Conservation (phyloP, 768 basidiomycete genomes). For the Cyclocybe cylindracea region DNA sequence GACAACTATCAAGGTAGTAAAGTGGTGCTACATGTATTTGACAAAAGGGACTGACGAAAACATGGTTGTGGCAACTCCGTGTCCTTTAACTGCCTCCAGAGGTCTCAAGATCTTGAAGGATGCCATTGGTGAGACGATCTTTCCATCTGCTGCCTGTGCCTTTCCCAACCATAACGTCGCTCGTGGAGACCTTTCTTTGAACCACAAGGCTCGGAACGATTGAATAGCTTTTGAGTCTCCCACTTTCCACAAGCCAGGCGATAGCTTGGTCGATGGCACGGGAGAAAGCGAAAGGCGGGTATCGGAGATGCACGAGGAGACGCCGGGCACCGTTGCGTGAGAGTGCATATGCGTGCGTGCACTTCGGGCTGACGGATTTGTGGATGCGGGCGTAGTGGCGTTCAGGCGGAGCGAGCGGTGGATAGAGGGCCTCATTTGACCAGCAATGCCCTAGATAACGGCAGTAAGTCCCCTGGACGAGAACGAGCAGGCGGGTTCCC, state of each 20-base stretch:
- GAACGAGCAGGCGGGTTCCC: conserved; percentile 12
- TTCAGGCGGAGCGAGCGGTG: conserved; percentile 31
- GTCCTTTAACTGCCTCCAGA: background rate
- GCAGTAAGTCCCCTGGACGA: background rate
- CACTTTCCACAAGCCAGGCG: conserved; percentile 62
- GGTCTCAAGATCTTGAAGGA: conserved; percentile 30
- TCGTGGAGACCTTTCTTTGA: conserved; percentile 58
- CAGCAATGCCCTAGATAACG: conserved; percentile 69
- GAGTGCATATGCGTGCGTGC: conserved; percentile 73
- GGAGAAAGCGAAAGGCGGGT: conserved; percentile 74
- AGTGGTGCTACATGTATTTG: too few relatives aligned
- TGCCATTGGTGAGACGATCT: conserved; percentile 47
- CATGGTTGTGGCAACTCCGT: background rate
- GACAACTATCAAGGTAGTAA: too few relatives aligned
- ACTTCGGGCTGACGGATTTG: conserved; percentile 62
- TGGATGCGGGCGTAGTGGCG: conserved; percentile 38
- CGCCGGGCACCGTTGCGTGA: conserved; percentile 60
- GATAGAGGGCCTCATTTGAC: conserved; percentile 63
- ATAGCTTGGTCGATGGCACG: conserved; percentile 77
- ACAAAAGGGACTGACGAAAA: background rate
- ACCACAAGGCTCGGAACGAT: conserved; percentile 68
- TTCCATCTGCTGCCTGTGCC: conserved; percentile 56
- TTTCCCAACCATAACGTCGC: conserved; percentile 53
- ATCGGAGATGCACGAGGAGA: conserved; percentile 57
- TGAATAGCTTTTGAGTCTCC: conserved; percentile 58